A percentile compares a stretch with the other conserved stretches of the same genome.
Conservation (phyloP, 2,329 filamentous ascomycete species). For the Cadophora sp. region DNA sequence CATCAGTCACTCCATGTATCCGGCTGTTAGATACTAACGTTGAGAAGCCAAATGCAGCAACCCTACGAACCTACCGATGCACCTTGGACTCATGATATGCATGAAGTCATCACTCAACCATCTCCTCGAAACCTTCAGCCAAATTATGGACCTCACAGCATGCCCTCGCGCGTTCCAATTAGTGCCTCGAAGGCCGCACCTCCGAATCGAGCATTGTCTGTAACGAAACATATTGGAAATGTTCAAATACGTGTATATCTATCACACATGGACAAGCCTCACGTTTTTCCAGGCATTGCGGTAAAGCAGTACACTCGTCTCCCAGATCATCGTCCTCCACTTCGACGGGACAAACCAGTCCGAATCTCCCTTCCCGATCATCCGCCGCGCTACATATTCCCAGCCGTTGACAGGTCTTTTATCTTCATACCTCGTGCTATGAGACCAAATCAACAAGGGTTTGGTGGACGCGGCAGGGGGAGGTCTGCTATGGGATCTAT, state of each 20-base stretch:
- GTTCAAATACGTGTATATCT: conserved; percentile 84
- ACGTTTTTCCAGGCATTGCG: conserved; percentile 75
- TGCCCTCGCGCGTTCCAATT: conserved; percentile 36
- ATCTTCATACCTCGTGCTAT: conserved; percentile 96
- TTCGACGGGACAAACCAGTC: conserved; percentile 95
- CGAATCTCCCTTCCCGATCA: conserved; percentile 87
- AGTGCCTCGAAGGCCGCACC: conserved; percentile 62
- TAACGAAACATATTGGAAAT: conserved; percentile 82
- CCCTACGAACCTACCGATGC: conserved; percentile 68
- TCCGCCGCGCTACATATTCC: conserved; percentile 87
- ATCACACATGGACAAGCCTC: conserved; percentile 74
- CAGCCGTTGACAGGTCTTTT: conserved; percentile 88
- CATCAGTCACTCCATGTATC: conserved; percentile 27
- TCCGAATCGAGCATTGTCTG: conserved; percentile 81
- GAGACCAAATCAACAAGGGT: conserved; percentile 88
- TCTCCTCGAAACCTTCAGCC: conserved; percentile 34
- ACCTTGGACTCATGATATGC: conserved; percentile 94
- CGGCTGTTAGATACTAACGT: conserved; percentile 36
- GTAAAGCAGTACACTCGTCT: conserved; percentile 93
- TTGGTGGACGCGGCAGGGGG: conserved; percentile 70
- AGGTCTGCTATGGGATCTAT: conserved; percentile 73
- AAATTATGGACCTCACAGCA: conserved; percentile 48
- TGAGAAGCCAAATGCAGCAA: conserved; percentile 52
- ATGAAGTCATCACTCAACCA: conserved; percentile 70
- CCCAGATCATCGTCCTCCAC: conserved; percentile 90